Evolutionary conservation across 148 eudicot genomes (phyloP).

Genomic region (Silene conica): DNA sequence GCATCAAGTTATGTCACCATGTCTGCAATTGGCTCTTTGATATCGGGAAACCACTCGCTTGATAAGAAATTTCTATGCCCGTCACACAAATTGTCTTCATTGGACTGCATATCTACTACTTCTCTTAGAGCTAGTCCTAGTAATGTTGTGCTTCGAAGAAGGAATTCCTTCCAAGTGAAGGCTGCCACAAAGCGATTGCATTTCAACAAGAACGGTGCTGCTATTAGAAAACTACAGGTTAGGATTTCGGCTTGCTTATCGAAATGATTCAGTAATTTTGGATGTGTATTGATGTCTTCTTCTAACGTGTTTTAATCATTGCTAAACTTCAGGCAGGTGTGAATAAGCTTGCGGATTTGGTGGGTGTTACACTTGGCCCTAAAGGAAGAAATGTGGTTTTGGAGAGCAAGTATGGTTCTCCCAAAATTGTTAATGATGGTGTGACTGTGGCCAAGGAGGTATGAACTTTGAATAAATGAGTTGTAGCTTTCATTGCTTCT

Average conservation of each 20-base stretch:
- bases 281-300: neutral
- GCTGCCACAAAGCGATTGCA: slow-evolving; percentile 41
- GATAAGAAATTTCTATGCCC: slow-evolving; percentile 33
- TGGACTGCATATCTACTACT: slow-evolving; percentile 36
- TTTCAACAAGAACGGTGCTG: slow-evolving; percentile 51
- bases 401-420: slow-evolving; percentile 61
- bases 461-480: neutral
- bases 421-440: slow-evolving; percentile 53
- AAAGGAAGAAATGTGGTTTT: slow-evolving; percentile 65
- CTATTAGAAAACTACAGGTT: slow-evolving; percentile 49
- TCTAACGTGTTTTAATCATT: neutral
- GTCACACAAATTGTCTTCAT: slow-evolving; percentile 31
- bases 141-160: slow-evolving; percentile 23
- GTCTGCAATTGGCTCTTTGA: slow-evolving; percentile 43
- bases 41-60: slow-evolving; percentile 33
- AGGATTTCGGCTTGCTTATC: slow-evolving; percentile 1
- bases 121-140: slow-evolving; percentile 24
- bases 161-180: slow-evolving; percentile 28
- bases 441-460: slow-evolving; percentile 66
- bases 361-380: slow-evolving; percentile 65
- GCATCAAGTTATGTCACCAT: slow-evolving; percentile 45
- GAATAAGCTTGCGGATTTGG: slow-evolving; percentile 64
- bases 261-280: neutral
- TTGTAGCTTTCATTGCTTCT: neutral
- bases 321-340: slow-evolving; percentile 43